Base-by-base conservation (phyloP, 2,329 filamentous ascomycete genomes). In the Fusarium brachygibbosum region DNA sequence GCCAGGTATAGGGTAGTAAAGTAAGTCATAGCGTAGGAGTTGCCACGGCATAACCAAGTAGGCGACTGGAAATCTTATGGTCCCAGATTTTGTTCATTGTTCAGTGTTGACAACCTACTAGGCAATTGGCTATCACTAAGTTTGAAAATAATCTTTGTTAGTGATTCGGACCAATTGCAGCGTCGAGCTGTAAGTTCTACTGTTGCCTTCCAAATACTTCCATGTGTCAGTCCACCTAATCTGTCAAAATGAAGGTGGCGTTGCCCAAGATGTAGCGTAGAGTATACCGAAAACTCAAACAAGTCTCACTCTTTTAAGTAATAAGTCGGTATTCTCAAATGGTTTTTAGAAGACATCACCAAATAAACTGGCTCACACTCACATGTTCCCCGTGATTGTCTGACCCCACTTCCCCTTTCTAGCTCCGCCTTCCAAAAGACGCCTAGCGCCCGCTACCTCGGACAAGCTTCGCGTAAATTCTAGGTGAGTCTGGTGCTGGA, bases 401-500 rank as follows among this genome's bases (percentile, higher is more conserved):
- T 28, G 25, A 63, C 60, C 68, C 65, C 68, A 66, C 68, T 53
- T 71, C 59, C 58, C 53, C 58, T 62, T 63, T 66, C 32, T 28
- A 70, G 52, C 57, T 34, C 32, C 13, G 41, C 44, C 41, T 69
- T 67, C 69, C 51, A 32, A 34, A 57, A 32, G 8, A 32, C 37
- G 63, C 29, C 23, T 67, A 51, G 68, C 42, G 61, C 45, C 65
- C 57, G 63, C 51, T 63, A 37, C 42, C 48, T 72, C 72, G 72
- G 68, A 55, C 70, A 71, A 75, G 73, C 73, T 74, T 75, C 73
- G 68, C 67, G 64, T 75, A 75, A 76, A 73, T 74, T 72, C 68
- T 63, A 71, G 60, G 65, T 69, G 74, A 70, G 63, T 72, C 74
- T 40, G 45, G 28, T 44, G 37, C 56, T 41, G 53, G 42, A 63